Evolutionary conservation across 2,329 filamentous ascomycete species (phyloP).

Genomic region (Diatrype stigma): DNA sequence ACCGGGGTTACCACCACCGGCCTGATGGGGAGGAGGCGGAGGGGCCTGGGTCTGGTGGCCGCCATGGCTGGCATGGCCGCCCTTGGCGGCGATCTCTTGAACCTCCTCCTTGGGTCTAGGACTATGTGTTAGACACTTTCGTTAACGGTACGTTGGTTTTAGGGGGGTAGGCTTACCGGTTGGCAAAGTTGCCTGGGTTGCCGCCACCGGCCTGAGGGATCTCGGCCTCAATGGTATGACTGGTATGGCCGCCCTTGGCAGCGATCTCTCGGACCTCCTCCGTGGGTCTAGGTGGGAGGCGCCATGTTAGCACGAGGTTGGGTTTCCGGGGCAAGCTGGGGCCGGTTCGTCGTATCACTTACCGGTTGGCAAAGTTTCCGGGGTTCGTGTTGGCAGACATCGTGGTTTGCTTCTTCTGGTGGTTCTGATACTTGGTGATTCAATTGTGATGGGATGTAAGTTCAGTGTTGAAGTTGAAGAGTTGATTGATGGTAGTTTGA

Average conservation of each 20-base stretch:
- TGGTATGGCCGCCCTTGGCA: constrained; percentile 36
- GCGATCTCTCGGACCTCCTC: constrained; percentile 29
- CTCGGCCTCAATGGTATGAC: constrained; percentile 18
- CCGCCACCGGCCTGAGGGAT: background rate
- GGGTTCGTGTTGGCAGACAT: background rate
- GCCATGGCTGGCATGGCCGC: constrained; percentile 33
- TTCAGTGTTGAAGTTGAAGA: background rate
- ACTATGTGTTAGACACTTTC: background rate
- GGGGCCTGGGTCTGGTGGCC: background rate
- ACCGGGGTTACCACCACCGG: constrained; percentile 27
- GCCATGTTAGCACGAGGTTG: background rate
- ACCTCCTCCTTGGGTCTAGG: constrained; percentile 3
- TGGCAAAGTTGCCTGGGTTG: constrained; percentile 37
- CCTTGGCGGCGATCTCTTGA: constrained; percentile 36
- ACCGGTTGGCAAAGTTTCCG: background rate
- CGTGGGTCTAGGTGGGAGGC: background rate
- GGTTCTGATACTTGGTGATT: no score
- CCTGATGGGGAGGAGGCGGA: no score
- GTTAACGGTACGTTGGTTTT: background rate
- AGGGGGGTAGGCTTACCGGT: constrained; percentile 20
- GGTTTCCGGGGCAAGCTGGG: no score
- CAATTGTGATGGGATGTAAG: no score
- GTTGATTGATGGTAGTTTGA: background rate
- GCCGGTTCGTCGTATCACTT: background rate
- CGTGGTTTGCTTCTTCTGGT: background rate